Base-by-base conservation (phyloP, 2,329 filamentous ascomycete species). In the Botrytis tulipae region DNA sequence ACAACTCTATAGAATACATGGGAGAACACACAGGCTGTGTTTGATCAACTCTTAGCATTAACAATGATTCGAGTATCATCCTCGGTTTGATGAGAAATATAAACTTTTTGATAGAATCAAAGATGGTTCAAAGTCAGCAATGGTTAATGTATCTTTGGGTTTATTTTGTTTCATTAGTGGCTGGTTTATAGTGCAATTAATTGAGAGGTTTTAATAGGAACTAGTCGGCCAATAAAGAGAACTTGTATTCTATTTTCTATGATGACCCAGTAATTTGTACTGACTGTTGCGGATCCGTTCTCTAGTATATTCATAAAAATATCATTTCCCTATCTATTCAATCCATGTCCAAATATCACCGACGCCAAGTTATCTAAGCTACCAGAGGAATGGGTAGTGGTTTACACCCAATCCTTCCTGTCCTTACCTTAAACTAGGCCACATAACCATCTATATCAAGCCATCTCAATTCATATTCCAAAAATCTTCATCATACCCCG, bases 291-390 rank as follows among this genome's bases (percentile, higher is more conserved):
- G n/a, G 18, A 65, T 65, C 40, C 32, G 32, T 44, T 46, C 18
- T 65, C 20, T 44, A 2, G 40, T 65, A 65, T 46, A 18, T 65
- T 46, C 25, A 32, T 44, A 32, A 32, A 44, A n/a, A 65, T 16
- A 7, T 65, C 40, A 46, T 46, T 22, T 65, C 61, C 10, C n/a
- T 44, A 65, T 65, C n/a, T 44, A 65, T 65, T 46, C 40, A 65
- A 65, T 32, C 18, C 18, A 46, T 46, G 6, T 32, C 61, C 46
- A 44, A 65, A 65, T 32, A 46, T 32, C 22, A 62, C 40, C 61
- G 25, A 44, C n/a, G 61, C 40, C 61, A 18, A 14, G 16, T 32
- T 32, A 46, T 65, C 61, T 65, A 65, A 29, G n/a, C n/a, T 46
- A 46, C n/a, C n/a, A 65, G 40, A 22, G 61, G 10, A 32, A 22